Conservation (phyloP, 2,329 filamentous ascomycete species). For the Pseudogymnoascus sp. region DNA sequence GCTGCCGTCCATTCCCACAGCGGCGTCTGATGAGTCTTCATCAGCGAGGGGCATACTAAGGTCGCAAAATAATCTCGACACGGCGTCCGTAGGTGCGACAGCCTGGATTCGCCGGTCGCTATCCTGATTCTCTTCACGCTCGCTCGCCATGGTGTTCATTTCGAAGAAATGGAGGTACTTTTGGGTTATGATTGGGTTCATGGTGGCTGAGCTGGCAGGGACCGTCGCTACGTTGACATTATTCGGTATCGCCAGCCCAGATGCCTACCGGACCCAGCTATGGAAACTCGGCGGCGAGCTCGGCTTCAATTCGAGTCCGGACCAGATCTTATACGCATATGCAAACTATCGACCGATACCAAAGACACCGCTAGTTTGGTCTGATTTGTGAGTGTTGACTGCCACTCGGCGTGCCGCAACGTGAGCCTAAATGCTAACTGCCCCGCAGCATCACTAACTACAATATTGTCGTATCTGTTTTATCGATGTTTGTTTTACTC, state of each 20-base stretch:
- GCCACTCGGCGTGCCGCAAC: background rate
- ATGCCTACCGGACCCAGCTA: constrained; percentile 62
- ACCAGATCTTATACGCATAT: constrained; percentile 61
- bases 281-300: constrained; percentile 66
- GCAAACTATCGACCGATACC: constrained; percentile 60
- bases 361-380: constrained; percentile 63
- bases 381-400: constrained; percentile 50
- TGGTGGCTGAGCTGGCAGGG: constrained; percentile 57
- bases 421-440: constrained; percentile 17
- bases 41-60: background rate
- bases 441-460: constrained; percentile 59
- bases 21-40: constrained; percentile 8
- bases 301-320: constrained; percentile 67
- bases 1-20: constrained; percentile 1
- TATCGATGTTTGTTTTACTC: constrained; percentile 68
- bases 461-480: constrained; percentile 68
- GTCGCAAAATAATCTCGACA: constrained; percentile 5
- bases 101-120: constrained; percentile 1
- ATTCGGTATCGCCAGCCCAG: constrained; percentile 64
- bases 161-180: constrained; percentile 41
- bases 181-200: constrained; percentile 41
- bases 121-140: background rate
- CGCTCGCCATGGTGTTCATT: constrained; percentile 18
- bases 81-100: background rate
- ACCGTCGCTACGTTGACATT: constrained; percentile 60